These are phyloP conservation scores for Camelina laxa DNA, from an alignment of 345 rosid genomes.

Conservation along the genomic window DNA sequence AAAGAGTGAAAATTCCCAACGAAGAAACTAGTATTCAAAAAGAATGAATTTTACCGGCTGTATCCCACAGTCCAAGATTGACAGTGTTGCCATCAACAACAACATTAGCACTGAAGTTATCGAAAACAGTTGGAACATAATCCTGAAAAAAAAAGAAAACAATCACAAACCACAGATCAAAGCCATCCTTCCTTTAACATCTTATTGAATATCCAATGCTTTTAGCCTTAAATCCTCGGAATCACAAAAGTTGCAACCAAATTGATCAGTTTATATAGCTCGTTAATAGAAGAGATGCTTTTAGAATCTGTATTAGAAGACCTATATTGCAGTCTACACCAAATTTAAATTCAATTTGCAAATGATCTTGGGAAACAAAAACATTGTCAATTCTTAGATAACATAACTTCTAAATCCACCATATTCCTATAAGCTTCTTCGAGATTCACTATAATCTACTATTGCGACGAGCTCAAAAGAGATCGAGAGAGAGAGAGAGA, in stretches of 20 bases:
- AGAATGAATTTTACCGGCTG: conserved; percentile 74
- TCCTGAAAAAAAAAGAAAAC: too few relatives aligned
- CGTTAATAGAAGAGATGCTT: too few relatives aligned
- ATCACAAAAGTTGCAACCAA: too few relatives aligned
- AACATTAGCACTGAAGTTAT: conserved; percentile 98
- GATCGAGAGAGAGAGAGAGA: background rate
- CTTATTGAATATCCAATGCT: too few relatives aligned
- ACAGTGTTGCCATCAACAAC: conserved; percentile 94
- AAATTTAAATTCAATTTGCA: background rate
- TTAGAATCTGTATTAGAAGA: too few relatives aligned
- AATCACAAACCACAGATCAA: conserved; percentile 4
- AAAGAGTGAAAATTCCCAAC: background rate
- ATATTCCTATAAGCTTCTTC: background rate
- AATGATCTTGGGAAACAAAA: conserved; percentile 5
- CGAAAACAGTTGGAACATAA: conserved; percentile 95
- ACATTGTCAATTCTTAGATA: background rate
- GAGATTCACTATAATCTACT: conserved; percentile 7
- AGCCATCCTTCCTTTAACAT: background rate
- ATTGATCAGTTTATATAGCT: too few relatives aligned
- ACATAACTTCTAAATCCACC: background rate
- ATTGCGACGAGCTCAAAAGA: background rate
- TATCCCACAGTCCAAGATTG: conserved; percentile 94
- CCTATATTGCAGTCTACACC: too few relatives aligned
- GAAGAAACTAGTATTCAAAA: conserved; percentile 12
- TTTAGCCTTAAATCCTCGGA: too few relatives aligned